A percentile compares a stretch with the other conserved stretches of the same genome.
These are phyloP conservation scores for Syzygium malaccense DNA, from an alignment of 441 rosid species.

Conservation along the genomic window DNA sequence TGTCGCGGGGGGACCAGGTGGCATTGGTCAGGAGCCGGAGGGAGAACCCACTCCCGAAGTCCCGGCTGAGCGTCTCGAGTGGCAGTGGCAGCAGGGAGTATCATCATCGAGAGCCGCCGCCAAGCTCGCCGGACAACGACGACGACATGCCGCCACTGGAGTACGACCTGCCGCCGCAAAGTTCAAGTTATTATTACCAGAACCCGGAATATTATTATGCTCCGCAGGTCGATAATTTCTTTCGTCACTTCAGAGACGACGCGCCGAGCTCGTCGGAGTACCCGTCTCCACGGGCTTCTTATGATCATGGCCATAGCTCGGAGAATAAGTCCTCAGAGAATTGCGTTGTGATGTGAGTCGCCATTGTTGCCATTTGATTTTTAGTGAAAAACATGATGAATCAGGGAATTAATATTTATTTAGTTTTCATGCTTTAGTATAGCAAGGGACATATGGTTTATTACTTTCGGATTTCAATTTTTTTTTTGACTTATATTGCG, in stretches of 20 bases:
- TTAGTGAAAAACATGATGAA: background rate
- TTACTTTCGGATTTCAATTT: background rate
- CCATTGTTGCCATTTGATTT: background rate
- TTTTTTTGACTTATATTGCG: background rate
- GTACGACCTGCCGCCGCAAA: accelerated
- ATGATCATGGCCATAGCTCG: background rate
- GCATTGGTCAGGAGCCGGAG: background rate
- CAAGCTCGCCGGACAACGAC: background rate
- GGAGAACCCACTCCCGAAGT: background rate
- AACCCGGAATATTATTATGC: background rate
- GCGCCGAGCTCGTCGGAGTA: background rate
- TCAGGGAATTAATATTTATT: background rate
- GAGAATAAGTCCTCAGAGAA: background rate
- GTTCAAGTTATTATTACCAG: background rate
- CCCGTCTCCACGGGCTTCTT: background rate
- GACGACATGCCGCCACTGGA: background rate
- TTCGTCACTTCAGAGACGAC: background rate
- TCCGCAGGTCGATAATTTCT: background rate
- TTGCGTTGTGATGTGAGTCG: background rate
- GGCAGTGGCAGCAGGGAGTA: background rate
- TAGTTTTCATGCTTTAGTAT: background rate
- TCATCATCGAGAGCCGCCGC: background rate
- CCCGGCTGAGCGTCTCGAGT: background rate
- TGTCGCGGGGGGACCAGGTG: background rate
- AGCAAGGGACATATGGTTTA: background rate